Evolutionary conservation across 2,329 filamentous ascomycete species (phyloP).

Genomic region (Phyllosticta capitalensis): DNA sequence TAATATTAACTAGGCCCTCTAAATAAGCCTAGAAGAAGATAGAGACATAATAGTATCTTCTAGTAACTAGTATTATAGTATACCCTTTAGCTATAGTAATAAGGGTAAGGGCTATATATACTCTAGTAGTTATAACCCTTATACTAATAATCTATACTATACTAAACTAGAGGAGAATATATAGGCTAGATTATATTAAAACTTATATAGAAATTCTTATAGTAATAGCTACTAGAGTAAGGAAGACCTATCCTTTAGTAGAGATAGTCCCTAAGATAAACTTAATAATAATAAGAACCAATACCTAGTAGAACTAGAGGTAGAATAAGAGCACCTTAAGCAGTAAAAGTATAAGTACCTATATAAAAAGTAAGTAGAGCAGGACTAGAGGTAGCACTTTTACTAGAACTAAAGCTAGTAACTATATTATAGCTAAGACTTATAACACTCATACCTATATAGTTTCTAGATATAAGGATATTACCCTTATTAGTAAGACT

Average conservation of each 20-base stretch:
- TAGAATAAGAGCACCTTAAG: neutral
- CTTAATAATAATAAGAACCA: too few relatives aligned
- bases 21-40: too few relatives aligned
- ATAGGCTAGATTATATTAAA: neutral
- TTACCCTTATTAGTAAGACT: too few relatives aligned
- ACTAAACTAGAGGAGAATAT: neutral
- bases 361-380: neutral
- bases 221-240: too few relatives aligned
- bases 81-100: neutral
- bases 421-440: too few relatives aligned
- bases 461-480: too few relatives aligned
- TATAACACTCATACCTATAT: too few relatives aligned
- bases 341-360: neutral
- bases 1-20: neutral
- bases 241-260: too few relatives aligned
- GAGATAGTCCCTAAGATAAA: too few relatives aligned
- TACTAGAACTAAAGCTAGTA: neutral
- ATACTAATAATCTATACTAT: neutral
- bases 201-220: neutral
- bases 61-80: neutral
- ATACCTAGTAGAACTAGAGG: neutral
- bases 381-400: neutral
- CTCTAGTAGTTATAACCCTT: neutral
- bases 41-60: neutral
- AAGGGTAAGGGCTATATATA: neutral